Evolutionary conservation across 2,329 filamentous ascomycete species (phyloP).

Genomic region (Clonostachys solani): DNA sequence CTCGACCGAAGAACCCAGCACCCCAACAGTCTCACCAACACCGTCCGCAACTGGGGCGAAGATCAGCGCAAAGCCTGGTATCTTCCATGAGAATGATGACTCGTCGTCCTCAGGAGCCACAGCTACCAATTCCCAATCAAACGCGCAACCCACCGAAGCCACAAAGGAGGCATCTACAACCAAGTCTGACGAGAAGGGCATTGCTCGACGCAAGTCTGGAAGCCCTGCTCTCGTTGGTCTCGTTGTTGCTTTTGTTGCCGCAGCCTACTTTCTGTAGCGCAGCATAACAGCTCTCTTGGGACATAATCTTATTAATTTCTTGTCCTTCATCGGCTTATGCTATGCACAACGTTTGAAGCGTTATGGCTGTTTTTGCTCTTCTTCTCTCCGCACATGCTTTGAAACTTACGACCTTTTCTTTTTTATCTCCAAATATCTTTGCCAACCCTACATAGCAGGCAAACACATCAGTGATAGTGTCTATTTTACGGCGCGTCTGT

Average conservation of each 20-base stretch:
- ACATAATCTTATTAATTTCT: too few species aligned
- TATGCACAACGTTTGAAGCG: background rate
- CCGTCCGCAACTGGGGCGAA: slow-evolving; percentile 2
- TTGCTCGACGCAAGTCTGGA: slow-evolving; percentile 41
- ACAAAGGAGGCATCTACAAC: slow-evolving; percentile 21
- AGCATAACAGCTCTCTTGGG: too few species aligned
- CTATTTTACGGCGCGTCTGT: too few species aligned
- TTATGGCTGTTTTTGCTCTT: background rate
- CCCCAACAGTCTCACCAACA: background rate
- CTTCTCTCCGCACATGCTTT: background rate
- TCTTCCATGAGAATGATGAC: slow-evolving; percentile 51
- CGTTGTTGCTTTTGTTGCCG: slow-evolving; percentile 50
- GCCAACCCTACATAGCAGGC: background rate
- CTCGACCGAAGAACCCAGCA: slow-evolving; percentile 1
- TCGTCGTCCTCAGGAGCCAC: slow-evolving; percentile 2
- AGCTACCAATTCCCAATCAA: slow-evolving; percentile 10
- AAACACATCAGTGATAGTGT: too few species aligned
- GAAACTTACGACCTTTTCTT: background rate
- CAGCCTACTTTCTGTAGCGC: slow-evolving; percentile 39
- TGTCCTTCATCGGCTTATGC: background rate
- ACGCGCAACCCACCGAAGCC: slow-evolving; percentile 14
- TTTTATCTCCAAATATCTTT: background rate
- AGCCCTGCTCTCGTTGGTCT: slow-evolving; percentile 48
- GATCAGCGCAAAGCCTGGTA: slow-evolving; percentile 26
- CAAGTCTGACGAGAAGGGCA: slow-evolving; percentile 33